Percentiles rank a stretch among this genome's conserved stretches.
phyloP scores from a whole-genome alignment of 2,329 filamentous ascomycete species.

The Sphaerulina musiva region DNA sequence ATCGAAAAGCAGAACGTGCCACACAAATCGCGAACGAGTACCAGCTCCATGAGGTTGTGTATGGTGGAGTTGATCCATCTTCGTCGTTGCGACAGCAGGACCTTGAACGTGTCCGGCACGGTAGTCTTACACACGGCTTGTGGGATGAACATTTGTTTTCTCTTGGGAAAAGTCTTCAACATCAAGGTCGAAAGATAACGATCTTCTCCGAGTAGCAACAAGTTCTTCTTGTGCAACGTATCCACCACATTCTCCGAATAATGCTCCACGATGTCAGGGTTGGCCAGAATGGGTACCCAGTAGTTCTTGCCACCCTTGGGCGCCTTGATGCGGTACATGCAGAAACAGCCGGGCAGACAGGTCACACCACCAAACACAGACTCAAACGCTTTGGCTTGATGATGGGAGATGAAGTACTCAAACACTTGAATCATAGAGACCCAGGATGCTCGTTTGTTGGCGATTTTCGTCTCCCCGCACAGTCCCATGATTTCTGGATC shows the following conservation, averaged over 20 bases:
- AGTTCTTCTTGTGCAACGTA: slow-evolving; percentile 94
- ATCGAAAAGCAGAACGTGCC: slow-evolving; percentile 99
- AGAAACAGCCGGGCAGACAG: slow-evolving; percentile 97
- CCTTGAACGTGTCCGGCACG: slow-evolving; percentile 85
- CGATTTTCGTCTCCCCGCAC: slow-evolving; percentile 98
- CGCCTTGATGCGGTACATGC: slow-evolving; percentile 99
- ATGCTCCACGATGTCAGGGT: slow-evolving; percentile 97
- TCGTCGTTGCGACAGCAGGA: slow-evolving; percentile 86
- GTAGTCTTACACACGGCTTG: slow-evolving; percentile 99
- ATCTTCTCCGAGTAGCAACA: slow-evolving; percentile 86
- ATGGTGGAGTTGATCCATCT: slow-evolving; percentile 99
- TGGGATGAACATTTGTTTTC: slow-evolving; percentile 96
- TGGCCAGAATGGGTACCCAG: slow-evolving; percentile 97
- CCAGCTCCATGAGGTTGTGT: slow-evolving; percentile 96
- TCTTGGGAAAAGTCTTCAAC: slow-evolving; percentile 97
- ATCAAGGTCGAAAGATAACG: slow-evolving; percentile 94
- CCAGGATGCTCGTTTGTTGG: slow-evolving; percentile 93
- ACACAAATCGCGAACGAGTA: slow-evolving; percentile 90
- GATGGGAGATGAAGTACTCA: slow-evolving; percentile 98
- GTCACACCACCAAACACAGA: slow-evolving; percentile 98
- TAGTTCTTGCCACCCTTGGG: slow-evolving; percentile 98
- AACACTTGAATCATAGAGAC: slow-evolving; percentile 98
- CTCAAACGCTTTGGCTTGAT: slow-evolving; percentile 93
- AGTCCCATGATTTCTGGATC: slow-evolving; percentile 99
- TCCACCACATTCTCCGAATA: slow-evolving; percentile 99